phyloP scores from a whole-genome alignment of 2,329 filamentous ascomycete genomes.

The Alternaria gansuensis region DNA sequence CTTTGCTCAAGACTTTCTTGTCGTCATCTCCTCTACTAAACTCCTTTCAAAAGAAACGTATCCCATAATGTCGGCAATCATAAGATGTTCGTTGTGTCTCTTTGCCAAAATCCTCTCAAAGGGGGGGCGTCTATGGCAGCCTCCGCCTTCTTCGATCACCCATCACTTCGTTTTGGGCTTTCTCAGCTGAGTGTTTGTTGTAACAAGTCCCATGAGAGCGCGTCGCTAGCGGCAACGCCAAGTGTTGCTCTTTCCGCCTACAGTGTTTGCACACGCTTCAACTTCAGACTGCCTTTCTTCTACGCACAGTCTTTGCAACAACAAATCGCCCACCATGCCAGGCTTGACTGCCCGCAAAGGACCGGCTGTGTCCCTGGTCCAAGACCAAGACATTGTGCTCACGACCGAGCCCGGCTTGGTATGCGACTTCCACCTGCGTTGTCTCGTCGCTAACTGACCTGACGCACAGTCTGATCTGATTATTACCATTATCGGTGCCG shows the following conservation, averaged over 20 bases:
- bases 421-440: background rate
- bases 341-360: conserved; percentile 8
- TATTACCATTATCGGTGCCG: conserved; percentile 21
- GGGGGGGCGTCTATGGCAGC: too few relatives aligned
- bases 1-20: background rate
- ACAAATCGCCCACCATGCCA: conserved; percentile 6
- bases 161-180: too few relatives aligned
- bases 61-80: too few relatives aligned
- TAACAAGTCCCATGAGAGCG: background rate
- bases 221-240: conserved; percentile 20
- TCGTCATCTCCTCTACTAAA: too few relatives aligned
- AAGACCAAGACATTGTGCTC: conserved; percentile 22
- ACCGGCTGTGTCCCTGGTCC: conserved; percentile 10
- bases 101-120: too few relatives aligned
- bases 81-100: too few relatives aligned
- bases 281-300: background rate
- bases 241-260: conserved; percentile 11
- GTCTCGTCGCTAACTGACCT: background rate
- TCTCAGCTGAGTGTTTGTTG: background rate
- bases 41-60: too few relatives aligned
- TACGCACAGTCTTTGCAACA: background rate
- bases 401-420: conserved; percentile 11
- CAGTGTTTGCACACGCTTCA: background rate
- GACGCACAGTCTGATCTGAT: conserved; percentile 15
- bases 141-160: too few relatives aligned